Base-by-base conservation (phyloP, 768 basidiomycete species). In the Russula vinacea region DNA sequence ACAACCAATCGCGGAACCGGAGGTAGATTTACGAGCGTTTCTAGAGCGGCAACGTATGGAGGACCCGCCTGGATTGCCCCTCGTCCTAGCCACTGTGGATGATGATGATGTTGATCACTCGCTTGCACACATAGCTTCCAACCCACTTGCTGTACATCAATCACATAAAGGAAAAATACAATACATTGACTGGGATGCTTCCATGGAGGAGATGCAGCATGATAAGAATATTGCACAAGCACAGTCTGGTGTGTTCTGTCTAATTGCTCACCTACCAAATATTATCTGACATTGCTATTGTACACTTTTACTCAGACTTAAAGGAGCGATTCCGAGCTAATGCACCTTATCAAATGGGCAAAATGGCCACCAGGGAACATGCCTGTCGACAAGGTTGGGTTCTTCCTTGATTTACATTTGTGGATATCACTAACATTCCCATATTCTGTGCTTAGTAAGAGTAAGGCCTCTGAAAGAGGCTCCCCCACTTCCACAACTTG, bases 141-240 rank as follows among this genome's bases (percentile, higher is more conserved):
- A 57, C 13, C 22, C 67, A 0, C 29, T 42, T 6, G 22, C 52
- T 5, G 62, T 67, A 16, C 51, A 59, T 0, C 72, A 73, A 16
- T 74, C 78, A 5, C 82, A 77, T 71, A 92, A 92, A 70, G 89
- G 88, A 0, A 86, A 83, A 51, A 73, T 84, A 0, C 80, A 85
- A 64, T 73, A 79, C 58, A 83, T 93, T 22, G 81, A 82, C 58
- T 93, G 90, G 90, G 84, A 88, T 65, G 76, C 78, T 4, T 76
- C 82, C 32, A 74, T 92, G 2, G 88, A 90, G 37, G 78, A 81
- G 40, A 76, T 93, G 78, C 81, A 75, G 39, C 80, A 82, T 24
- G 89, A 90, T 66, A 92, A 91, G 70, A 81, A 81, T 2, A 80
- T 82, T 6, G 89, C 90, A 0, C 90, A 92, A 63, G 90, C 91